A percentile compares a stretch with the other conserved stretches of the same genome.
phyloP scores from a whole-genome alignment of 1,284 basidiomycete genomes.

The Cryptococcus sp. region DNA sequence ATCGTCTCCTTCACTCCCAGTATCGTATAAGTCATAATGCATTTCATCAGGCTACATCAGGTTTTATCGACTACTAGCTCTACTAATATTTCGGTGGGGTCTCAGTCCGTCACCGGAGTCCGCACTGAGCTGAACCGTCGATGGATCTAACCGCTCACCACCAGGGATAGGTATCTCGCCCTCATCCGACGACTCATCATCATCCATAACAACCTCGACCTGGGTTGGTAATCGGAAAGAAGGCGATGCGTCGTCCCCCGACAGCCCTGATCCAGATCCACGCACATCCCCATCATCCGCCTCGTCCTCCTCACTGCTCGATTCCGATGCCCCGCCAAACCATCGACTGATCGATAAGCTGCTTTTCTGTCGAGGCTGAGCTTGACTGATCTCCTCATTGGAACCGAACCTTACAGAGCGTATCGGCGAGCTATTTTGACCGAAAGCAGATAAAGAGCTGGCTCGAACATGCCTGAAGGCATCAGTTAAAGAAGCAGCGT shows the following conservation, averaged over 20 bases:
- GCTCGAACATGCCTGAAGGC: constrained; percentile 35
- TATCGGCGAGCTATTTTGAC: constrained; percentile 14
- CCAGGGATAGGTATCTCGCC: constrained; percentile 13
- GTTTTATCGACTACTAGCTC: too few relatives aligned
- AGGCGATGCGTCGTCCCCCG: constrained; percentile 6
- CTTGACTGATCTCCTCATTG: neutral
- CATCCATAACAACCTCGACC: constrained; percentile 1
- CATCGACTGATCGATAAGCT: constrained; percentile 32
- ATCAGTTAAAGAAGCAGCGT: constrained; percentile 20
- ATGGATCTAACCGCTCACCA: constrained; percentile 18
- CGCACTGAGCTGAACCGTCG: constrained; percentile 12
- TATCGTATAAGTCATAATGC: neutral
- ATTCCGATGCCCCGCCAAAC: constrained; percentile 27
- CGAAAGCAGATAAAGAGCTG: constrained; percentile 25
- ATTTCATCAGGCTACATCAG: neutral
- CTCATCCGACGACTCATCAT: constrained; percentile 14
- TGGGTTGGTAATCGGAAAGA: constrained; percentile 2
- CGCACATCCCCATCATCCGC: constrained; percentile 2
- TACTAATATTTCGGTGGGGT: neutral
- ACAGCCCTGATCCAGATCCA: constrained; percentile 1
- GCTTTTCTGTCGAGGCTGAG: constrained; percentile 12
- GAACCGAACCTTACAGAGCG: constrained; percentile 12
- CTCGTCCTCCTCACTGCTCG: constrained; percentile 12
- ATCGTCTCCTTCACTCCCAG: neutral
- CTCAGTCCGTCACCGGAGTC: constrained; percentile 7